Evolutionary conservation across 257 asterid species (phyloP).

Genomic region (Perilla frutescens): DNA sequence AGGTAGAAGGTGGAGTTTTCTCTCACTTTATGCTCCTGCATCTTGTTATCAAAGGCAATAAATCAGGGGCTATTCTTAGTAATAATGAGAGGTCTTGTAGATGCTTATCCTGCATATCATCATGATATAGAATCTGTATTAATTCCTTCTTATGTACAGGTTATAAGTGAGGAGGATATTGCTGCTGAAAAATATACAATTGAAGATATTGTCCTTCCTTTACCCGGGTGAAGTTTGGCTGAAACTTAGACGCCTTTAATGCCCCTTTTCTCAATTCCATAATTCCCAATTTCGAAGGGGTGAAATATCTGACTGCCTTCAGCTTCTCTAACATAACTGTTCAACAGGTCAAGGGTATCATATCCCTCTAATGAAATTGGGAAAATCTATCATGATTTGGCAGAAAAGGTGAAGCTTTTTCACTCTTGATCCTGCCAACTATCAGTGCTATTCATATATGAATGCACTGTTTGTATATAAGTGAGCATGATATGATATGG

Average conservation of each 20-base stretch:
- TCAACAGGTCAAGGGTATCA: constrained; percentile 80
- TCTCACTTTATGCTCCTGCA: not conserved
- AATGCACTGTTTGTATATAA: constrained; percentile 16
- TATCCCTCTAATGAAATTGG: constrained; percentile 82
- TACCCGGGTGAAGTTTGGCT: constrained; percentile 77
- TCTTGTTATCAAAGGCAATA: not conserved
- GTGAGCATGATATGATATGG: constrained; percentile 14
- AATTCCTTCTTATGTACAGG: constrained; percentile 53
- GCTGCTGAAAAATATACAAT: constrained; percentile 62
- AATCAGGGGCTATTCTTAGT: not conserved
- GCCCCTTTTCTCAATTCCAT: constrained; percentile 19
- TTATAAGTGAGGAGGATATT: constrained; percentile 72
- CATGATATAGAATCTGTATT: constrained; percentile 23
- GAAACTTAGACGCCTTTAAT: constrained; percentile 27
- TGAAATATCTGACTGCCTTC: constrained; percentile 24
- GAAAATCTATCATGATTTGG: constrained; percentile 70
- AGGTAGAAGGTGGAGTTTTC: not conserved
- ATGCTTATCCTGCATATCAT: constrained; percentile 4
- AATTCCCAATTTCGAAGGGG: constrained; percentile 7
- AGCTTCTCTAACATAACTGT: constrained; percentile 27
- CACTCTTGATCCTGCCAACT: constrained; percentile 18
- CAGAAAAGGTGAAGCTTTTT: constrained; percentile 65
- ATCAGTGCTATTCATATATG: constrained; percentile 17
- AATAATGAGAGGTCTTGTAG: constrained; percentile 12
- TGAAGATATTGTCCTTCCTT: constrained; percentile 89